phyloP scores from a whole-genome alignment of 306 rosid genomes.

The Fragaria vesca region DNA sequence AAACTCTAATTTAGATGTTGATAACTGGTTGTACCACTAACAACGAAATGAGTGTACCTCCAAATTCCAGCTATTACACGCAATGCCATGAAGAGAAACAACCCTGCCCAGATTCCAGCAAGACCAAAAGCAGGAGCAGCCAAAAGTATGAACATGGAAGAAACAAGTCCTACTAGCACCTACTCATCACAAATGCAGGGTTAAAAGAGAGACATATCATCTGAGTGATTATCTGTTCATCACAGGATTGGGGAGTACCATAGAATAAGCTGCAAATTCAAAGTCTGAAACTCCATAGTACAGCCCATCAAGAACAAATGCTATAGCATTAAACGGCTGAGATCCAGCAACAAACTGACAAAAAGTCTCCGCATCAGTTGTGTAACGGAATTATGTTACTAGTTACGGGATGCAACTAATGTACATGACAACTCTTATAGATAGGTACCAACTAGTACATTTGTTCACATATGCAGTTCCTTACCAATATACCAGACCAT shows the following conservation, averaged over 20 bases:
- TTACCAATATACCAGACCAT: conserved; percentile 76
- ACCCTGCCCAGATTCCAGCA: conserved; percentile 86
- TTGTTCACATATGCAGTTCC: conserved; percentile 24
- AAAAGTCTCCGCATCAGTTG: conserved; percentile 23
- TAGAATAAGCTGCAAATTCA: conserved; percentile 86
- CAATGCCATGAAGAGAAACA: conserved; percentile 85
- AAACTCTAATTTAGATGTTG: background rate
- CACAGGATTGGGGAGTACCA: conserved; percentile 47
- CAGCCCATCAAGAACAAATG: conserved; percentile 91
- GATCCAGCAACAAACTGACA: conserved; percentile 91
- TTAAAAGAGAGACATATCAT: conserved; percentile 9
- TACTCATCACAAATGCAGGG: conserved; percentile 30
- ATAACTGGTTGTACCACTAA: background rate
- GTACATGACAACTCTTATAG: background rate
- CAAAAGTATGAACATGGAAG: conserved; percentile 62
- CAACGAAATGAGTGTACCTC: conserved; percentile 52
- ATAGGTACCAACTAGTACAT: background rate
- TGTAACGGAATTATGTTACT: conserved; percentile 18
- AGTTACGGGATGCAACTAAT: conserved; percentile 9
- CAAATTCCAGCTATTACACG: conserved; percentile 78
- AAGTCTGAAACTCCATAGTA: conserved; percentile 96
- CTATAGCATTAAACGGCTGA: conserved; percentile 91
- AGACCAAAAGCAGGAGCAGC: conserved; percentile 77
- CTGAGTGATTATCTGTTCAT: background rate
- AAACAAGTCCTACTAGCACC: conserved; percentile 63